Evolutionary conservation across 2,329 filamentous ascomycete genomes (phyloP).

Genomic region (Knoxdaviesia capensis): DNA sequence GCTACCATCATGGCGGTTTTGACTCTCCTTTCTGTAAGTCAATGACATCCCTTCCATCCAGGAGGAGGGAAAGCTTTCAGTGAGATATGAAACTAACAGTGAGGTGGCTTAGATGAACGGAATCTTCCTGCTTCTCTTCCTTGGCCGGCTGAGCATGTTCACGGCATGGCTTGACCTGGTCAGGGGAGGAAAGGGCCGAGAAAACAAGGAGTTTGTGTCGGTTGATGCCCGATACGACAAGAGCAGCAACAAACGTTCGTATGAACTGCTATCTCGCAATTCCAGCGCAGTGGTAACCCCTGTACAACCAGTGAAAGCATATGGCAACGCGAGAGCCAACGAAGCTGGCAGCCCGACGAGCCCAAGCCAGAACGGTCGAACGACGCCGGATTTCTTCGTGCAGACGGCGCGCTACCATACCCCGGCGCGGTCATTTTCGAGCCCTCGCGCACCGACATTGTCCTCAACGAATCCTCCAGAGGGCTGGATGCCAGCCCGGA

Average conservation of each 20-base stretch:
- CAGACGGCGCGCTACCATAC: slow-evolving; percentile 32
- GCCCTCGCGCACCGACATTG: slow-evolving; percentile 25
- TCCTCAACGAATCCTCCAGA: neutral
- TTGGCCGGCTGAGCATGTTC: slow-evolving; percentile 71
- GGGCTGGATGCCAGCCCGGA: neutral
- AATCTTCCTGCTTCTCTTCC: slow-evolving; percentile 63
- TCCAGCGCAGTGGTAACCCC: slow-evolving; percentile 33
- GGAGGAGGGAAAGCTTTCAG: neutral
- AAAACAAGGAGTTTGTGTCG: slow-evolving; percentile 69
- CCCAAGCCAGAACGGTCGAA: slow-evolving; percentile 14
- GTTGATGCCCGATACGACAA: slow-evolving; percentile 50
- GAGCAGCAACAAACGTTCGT: slow-evolving; percentile 46
- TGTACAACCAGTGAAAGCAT: slow-evolving; percentile 18
- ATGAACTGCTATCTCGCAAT: slow-evolving; percentile 59
- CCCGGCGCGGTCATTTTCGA: slow-evolving; percentile 34
- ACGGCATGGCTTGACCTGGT: slow-evolving; percentile 59
- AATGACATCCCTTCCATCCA: neutral
- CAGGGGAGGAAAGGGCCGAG: slow-evolving; percentile 22
- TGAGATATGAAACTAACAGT: neutral
- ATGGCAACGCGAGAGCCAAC: slow-evolving; percentile 5
- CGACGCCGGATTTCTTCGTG: slow-evolving; percentile 35
- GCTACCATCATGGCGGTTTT: slow-evolving; percentile 64
- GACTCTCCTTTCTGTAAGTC: slow-evolving; percentile 56
- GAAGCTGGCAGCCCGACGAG: slow-evolving; percentile 1
- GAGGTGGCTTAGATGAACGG: slow-evolving; percentile 44